Evolutionary conservation across 495 filamentous ascomycete species (phyloP).

Genomic region (Penicillium samsonianum): DNA sequence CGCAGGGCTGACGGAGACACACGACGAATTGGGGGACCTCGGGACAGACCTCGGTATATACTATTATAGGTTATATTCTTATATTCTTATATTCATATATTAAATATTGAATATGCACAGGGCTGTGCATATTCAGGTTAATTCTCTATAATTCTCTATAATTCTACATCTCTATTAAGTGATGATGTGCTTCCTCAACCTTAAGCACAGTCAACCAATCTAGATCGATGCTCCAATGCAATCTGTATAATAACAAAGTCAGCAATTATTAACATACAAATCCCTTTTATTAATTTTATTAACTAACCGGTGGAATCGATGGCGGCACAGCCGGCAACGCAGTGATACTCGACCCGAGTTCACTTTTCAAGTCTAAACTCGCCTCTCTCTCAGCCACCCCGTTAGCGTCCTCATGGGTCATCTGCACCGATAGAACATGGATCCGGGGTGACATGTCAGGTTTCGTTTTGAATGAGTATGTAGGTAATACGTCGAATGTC

Average conservation of each 20-base stretch:
- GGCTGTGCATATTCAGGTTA: background rate
- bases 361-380: conserved; percentile 13
- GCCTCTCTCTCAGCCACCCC: conserved; percentile 6
- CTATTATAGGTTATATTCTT: too few species aligned
- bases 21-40: too few species aligned
- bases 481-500: conserved; percentile 34
- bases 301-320: conserved; percentile 12
- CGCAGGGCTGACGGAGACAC: background rate
- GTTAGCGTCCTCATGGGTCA: conserved; percentile 27
- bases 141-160: background rate
- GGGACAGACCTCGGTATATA: too few species aligned
- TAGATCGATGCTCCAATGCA: conserved; percentile 14
- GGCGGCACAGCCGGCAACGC: conserved; percentile 41
- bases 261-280: background rate
- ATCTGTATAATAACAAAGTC: conserved; percentile 1
- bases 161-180: background rate
- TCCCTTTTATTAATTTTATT: background rate
- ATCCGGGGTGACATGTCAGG: conserved; percentile 34
- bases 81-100: too few species aligned
- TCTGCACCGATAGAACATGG: conserved; percentile 38
- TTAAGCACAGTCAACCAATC: conserved; percentile 19
- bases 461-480: conserved; percentile 39
- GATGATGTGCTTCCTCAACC: conserved; percentile 11
- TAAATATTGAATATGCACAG: background rate
- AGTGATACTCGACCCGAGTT: conserved; percentile 38